Percentiles rank a stretch among this genome's conserved stretches.
Evolutionary conservation across 73 alveolate genomes (phyloP).

Genomic region (Paramecium caudatum): DNA sequence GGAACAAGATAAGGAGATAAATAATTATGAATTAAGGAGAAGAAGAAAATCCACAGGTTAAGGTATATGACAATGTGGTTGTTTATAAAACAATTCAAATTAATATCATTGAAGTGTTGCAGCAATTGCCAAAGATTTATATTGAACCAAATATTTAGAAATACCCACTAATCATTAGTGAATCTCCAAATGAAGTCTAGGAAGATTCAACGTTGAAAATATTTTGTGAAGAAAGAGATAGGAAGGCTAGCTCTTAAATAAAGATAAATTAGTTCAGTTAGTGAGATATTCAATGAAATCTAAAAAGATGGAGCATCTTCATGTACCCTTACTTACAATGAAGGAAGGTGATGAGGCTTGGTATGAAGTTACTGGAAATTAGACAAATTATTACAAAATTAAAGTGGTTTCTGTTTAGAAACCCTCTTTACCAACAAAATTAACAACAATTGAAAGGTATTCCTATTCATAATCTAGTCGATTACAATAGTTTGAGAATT

Average conservation of each 20-base stretch:
- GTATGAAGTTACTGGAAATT: neutral
- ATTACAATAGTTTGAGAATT: constrained; percentile 4
- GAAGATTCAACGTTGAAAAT: constrained; percentile 12
- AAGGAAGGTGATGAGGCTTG: constrained; percentile 14
- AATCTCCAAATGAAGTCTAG: neutral
- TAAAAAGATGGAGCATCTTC: neutral
- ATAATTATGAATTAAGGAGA: neutral
- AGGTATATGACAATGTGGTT: constrained; percentile 6
- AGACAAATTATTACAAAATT: neutral
- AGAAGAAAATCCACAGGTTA: neutral
- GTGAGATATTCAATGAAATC: constrained; percentile 4
- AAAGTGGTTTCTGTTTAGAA: neutral
- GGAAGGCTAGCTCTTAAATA: neutral
- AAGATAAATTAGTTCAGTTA: constrained; percentile 5
- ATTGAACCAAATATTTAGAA: neutral
- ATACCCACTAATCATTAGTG: neutral
- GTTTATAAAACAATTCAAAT: neutral
- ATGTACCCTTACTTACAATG: neutral
- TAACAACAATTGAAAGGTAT: constrained; percentile 17
- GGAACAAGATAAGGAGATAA: neutral
- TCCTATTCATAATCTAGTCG: neutral
- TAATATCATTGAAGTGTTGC: neutral
- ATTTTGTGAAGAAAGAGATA: constrained; percentile 39
- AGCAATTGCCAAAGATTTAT: neutral
- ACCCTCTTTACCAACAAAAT: neutral